phyloP scores from a whole-genome alignment of 345 rosid species.

The Lumnitzera littorea region DNA sequence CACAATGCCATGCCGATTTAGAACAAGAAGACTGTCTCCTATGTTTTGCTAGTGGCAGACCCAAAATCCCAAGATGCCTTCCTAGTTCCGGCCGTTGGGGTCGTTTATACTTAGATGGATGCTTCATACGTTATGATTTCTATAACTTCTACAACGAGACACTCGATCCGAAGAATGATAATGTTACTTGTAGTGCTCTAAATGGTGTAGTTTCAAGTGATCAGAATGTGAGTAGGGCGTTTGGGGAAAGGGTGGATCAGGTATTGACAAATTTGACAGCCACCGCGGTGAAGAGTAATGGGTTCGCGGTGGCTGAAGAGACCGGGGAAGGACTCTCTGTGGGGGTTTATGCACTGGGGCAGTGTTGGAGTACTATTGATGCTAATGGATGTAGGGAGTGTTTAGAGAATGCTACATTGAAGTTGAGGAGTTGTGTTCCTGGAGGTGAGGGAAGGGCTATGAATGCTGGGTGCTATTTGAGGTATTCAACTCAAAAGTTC shows the following conservation, averaged over 20 bases:
- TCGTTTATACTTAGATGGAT: not conserved
- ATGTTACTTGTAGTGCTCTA: not conserved
- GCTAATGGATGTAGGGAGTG: conserved; percentile 15
- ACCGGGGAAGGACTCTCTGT: conserved; percentile 5
- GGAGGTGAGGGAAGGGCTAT: conserved; percentile 19
- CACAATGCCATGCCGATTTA: no score
- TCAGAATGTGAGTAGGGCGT: no score
- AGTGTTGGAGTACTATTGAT: conserved; percentile 27
- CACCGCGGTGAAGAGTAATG: conserved; percentile 1
- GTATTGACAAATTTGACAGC: no score
- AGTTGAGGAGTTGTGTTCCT: conserved; percentile 12
- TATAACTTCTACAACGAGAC: not conserved
- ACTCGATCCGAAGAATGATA: not conserved
- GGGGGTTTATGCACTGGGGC: conserved; percentile 21
- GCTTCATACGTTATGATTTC: not conserved
- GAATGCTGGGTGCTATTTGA: conserved; percentile 27
- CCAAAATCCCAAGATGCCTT: no score
- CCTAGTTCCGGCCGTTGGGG: no score
- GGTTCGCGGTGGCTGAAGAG: conserved; percentile 7
- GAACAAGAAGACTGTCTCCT: no score
- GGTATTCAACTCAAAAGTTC: conserved; percentile 17
- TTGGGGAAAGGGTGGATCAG: no score
- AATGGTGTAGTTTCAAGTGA: no score
- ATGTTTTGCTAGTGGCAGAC: no score
- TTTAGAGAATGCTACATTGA: conserved; percentile 13